Evolutionary conservation across 1,284 basidiomycete species (phyloP).

Genomic region (Pseudozyma thailandica): DNA sequence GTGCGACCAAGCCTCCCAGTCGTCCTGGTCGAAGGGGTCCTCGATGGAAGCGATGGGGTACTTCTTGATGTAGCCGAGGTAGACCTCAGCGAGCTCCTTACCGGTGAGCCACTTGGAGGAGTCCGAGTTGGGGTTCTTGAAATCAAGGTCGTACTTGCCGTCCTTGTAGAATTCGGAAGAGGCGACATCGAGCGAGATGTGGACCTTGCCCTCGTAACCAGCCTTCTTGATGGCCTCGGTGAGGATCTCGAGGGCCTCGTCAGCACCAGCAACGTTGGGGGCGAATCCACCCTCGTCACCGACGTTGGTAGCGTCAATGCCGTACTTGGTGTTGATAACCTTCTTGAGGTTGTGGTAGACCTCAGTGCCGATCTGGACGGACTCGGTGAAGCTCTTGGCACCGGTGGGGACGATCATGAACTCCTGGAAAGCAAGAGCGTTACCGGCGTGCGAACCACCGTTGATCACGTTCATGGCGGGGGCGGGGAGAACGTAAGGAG

Average conservation of each 20-base stretch:
- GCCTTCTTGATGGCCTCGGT: constrained; percentile 96
- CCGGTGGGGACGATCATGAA: constrained; percentile 99
- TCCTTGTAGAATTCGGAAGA: constrained; percentile 99
- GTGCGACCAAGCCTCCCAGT: constrained; percentile 97
- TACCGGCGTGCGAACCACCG: constrained; percentile 98
- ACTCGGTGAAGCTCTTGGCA: constrained; percentile 97
- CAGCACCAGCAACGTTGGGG: constrained; percentile 95
- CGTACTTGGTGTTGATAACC: constrained; percentile 99
- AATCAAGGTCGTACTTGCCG: constrained; percentile 99
- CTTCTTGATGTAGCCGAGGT: constrained; percentile 73
- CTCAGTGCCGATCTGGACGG: constrained; percentile 98
- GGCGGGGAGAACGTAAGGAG: constrained; percentile 79
- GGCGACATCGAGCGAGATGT: constrained; percentile 98
- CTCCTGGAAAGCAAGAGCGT: constrained; percentile 86
- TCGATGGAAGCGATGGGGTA: constrained; percentile 80
- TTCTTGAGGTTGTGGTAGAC: constrained; percentile 99
- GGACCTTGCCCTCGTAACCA: constrained; percentile 97
- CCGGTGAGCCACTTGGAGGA: constrained; percentile 92
- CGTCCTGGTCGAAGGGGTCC: constrained; percentile 99
- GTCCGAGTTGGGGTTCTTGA: constrained; percentile 99
- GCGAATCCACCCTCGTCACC: constrained; percentile 99
- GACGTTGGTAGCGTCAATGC: constrained; percentile 98
- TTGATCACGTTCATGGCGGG: constrained; percentile 98
- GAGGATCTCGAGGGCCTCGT: constrained; percentile 96
- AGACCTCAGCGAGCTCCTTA: constrained; percentile 90